phyloP scores from a whole-genome alignment of 495 filamentous ascomycete species.

The Aspergillus sclerotiicarbonarius region DNA sequence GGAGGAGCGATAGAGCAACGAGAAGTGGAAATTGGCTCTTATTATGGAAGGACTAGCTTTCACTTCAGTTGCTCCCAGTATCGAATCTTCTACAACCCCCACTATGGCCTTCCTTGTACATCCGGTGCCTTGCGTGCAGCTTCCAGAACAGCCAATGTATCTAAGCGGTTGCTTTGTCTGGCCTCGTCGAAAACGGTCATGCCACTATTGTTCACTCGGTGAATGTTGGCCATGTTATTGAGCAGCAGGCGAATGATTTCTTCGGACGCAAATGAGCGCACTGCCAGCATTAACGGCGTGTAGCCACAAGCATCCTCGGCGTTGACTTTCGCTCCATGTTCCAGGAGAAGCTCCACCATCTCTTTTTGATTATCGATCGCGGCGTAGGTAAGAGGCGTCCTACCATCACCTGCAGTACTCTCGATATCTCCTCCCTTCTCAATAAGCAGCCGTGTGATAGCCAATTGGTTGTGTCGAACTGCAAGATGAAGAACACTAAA shows the following conservation, averaged over 20 bases:
- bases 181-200: conserved; percentile 3
- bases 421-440: conserved; percentile 19
- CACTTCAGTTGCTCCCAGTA: no score
- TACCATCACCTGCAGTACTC: not conserved
- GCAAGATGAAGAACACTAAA: conserved; percentile 18
- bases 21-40: not conserved
- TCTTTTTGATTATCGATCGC: not conserved
- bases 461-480: conserved; percentile 2
- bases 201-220: not conserved
- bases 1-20: not conserved
- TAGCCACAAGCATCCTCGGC: conserved; percentile 11
- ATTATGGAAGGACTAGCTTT: no score
- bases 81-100: no score
- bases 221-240: not conserved
- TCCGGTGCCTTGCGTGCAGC: not conserved
- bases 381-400: conserved; percentile 7
- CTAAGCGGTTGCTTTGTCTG: not conserved
- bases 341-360: conserved; percentile 24
- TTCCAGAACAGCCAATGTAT: not conserved
- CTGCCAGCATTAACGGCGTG: conserved; percentile 13
- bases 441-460: conserved; percentile 15
- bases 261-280: not conserved
- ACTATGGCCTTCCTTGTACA: not conserved
- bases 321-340: conserved; percentile 24
- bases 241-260: conserved; percentile 2